A percentile compares a stretch with the other conserved stretches of the same genome.
phyloP scores from a whole-genome alignment of 1,284 basidiomycete species.

The Tylopilus sp. region DNA sequence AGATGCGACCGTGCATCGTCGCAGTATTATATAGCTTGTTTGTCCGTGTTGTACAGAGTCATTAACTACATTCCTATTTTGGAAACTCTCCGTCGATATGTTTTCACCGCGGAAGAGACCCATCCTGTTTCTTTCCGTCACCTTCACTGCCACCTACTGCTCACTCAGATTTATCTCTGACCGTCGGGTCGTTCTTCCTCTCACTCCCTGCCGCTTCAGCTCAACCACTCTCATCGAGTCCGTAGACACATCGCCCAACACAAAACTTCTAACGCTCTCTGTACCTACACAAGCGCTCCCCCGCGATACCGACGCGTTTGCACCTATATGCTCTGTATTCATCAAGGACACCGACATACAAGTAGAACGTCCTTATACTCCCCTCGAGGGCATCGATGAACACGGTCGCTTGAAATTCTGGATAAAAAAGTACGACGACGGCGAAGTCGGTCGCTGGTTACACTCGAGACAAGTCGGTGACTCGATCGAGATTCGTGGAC shows the following conservation, averaged over 20 bases:
- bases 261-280: slow-evolving; percentile 60
- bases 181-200: slow-evolving; percentile 38
- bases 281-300: slow-evolving; percentile 48
- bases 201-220: slow-evolving; percentile 62
- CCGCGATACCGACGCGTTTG: slow-evolving; percentile 18
- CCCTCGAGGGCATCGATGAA: slow-evolving; percentile 63
- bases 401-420: slow-evolving; percentile 65
- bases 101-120: slow-evolving; percentile 8
- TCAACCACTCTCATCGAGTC: slow-evolving; percentile 56
- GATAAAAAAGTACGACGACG: slow-evolving; percentile 74
- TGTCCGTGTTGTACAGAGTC: slow-evolving; percentile 23
- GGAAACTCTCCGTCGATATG: slow-evolving; percentile 17
- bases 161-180: slow-evolving; percentile 43
- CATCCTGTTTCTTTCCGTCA: slow-evolving; percentile 22
- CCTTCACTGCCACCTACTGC: slow-evolving; percentile 45
- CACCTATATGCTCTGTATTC: slow-evolving; percentile 71
- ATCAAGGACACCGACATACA: slow-evolving; percentile 86
- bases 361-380: slow-evolving; percentile 84
- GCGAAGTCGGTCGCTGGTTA: slow-evolving; percentile 81
- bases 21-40: slow-evolving; percentile 17
- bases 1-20: background rate
- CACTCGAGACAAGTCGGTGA: slow-evolving; percentile 68
- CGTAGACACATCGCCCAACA: slow-evolving; percentile 47
- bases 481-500: slow-evolving; percentile 71
- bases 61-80: slow-evolving; percentile 15